These are phyloP conservation scores for Penicillium coffeae DNA, from an alignment of 495 filamentous ascomycete species.

Conservation along the genomic window DNA sequence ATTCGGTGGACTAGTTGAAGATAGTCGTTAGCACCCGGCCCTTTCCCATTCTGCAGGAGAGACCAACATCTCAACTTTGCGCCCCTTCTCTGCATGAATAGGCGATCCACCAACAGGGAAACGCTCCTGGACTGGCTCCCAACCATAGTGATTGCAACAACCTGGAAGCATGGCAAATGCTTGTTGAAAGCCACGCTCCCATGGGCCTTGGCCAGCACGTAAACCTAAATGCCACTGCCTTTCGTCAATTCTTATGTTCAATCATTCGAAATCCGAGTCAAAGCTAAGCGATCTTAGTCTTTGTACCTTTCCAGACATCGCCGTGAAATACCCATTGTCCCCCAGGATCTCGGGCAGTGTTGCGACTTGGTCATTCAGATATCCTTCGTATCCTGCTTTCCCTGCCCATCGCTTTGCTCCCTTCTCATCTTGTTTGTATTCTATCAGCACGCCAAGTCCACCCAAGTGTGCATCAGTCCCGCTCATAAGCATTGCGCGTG, in stretches of 20 bases:
- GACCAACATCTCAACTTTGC: conserved; percentile 14
- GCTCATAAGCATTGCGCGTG: conserved; percentile 42
- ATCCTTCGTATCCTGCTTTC: conserved; percentile 48
- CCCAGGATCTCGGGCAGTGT: conserved; percentile 50
- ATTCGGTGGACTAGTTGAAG: conserved; percentile 8
- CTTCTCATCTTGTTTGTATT: conserved; percentile 2
- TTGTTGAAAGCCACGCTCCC: conserved; percentile 40
- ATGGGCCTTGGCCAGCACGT: conserved; percentile 35
- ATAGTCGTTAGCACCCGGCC: neutral
- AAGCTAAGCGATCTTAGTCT: neutral
- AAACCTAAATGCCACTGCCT: conserved; percentile 40
- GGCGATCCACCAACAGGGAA: conserved; percentile 11
- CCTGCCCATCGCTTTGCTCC: conserved; percentile 5
- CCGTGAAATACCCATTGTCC: conserved; percentile 51
- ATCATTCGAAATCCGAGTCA: neutral
- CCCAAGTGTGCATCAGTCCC: conserved; percentile 50
- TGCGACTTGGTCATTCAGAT: conserved; percentile 50
- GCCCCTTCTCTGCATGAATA: conserved; percentile 9
- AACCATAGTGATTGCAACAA: conserved; percentile 30
- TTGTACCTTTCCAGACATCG: conserved; percentile 50
- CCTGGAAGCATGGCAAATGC: conserved; percentile 41
- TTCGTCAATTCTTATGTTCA: too few species aligned
- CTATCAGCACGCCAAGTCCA: conserved; percentile 26
- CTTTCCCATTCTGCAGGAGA: too few species aligned
- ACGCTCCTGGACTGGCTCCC: conserved; percentile 15